Base-by-base conservation (phyloP, 805 yeast species). In the Ogataea polymorpha region DNA sequence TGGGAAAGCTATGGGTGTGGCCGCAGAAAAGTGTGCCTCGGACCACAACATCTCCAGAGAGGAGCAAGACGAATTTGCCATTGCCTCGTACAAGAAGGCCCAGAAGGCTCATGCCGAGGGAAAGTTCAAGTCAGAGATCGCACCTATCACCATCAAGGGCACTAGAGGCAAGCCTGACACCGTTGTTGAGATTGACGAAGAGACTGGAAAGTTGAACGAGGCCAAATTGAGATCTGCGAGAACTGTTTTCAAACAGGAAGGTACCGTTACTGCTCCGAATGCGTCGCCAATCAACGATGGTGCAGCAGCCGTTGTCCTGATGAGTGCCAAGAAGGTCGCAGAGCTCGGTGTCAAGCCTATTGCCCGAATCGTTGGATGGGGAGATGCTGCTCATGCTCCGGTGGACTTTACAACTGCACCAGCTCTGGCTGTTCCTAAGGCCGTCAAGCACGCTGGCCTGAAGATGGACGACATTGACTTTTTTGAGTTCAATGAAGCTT, bases 261-360 rank as follows among this genome's bases (percentile, higher is more conserved):
- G 98, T 63, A 86, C 97, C 29, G 91, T 93, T 47, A 91, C 99
- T 28, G 98, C 96, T 18, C 95, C 97, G 55, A 95, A 93, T 65
- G 95, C 98, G 21, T 88, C 97, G 21, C 88, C 95, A 59, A 74
- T 93, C 58, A 93, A 91, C 66, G 99, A 93, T 66, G 99, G 99
- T 68, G 98, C 88, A 63, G 96, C 98, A 41, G 98, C 98, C 36
- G 79, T 93, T 27, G 72, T 93, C 32, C 75, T 93, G 53, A 93
- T 88, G 38, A 85, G 96, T 44, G 97, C 79, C 62, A 70, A 70
- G 49, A 89, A 90, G 72, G 74, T 90, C 56, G 79, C 80, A 63
- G 96, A 90, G 74, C 78, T 89, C 55, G 83, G 84, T 33, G 71
- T 93, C 61, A 88, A 73, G 63, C 99, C 99, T 50, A 63, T 93